Evolutionary conservation across 306 rosid genomes (phyloP), one percentile per base, ranked within the genome.

Genomic region (Acacia crassicarpa): DNA sequence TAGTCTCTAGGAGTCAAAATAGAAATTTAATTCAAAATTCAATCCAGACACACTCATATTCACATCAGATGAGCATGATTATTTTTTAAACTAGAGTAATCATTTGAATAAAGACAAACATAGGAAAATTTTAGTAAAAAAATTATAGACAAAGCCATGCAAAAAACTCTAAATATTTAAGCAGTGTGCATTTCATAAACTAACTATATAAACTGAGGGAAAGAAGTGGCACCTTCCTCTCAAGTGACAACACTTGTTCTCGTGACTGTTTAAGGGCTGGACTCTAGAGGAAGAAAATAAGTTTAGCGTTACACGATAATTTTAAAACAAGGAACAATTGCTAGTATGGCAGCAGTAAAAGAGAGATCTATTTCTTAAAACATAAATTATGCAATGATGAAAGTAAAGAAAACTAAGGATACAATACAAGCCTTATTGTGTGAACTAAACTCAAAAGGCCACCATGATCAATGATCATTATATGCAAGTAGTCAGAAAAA

Each of bases 191-290:
- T 79, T n/a, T 75, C 72, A 69, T 20, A 44, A 79, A 71, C 38
- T 58, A 40, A 63, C 41, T 56, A 51, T 15, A 67, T 9, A 20
- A 73, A 58, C 51, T 48, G 71, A 17, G n/a, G 72, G 67, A 38
- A 75, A 67, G 77, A 80, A 25, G 77, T 72, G 58, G 33, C 83
- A 95, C 97, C 98, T 89, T 95, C 85, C 83, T 76, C 91, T 95
- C 97, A 45, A 93, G 95, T 78, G 53, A 71, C 84, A 84, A 83
- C 75, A 93, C 96, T 87, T 89, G 92, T 83, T 85, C 88, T 2
- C 96, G 96, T 43, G 94, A 63, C 70, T 87, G 87, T 84, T 86
- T 92, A 80, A 95, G 78, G 72, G 87, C 83, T 53, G 93, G 81
- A 83, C 99, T 95, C 99, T 95, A 61, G 33, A 81, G 82, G 44